Evolutionary conservation across 202 grass and related monocot species (phyloP).

Genomic region (Tripidium arundinaceum): DNA sequence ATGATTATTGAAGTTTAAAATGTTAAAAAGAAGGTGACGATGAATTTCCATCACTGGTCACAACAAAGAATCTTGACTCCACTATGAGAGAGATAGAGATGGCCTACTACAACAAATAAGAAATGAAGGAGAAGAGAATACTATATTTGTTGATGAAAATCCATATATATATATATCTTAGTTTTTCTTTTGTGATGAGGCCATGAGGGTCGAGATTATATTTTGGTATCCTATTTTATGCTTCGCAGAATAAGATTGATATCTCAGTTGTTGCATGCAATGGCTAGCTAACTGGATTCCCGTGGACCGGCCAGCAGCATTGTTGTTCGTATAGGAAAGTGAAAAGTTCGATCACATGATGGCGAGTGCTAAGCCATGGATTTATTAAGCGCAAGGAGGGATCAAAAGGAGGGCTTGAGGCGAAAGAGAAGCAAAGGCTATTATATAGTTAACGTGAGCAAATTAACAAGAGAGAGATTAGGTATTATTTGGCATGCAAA

Average conservation of each 20-base stretch:
- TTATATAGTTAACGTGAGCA: background rate
- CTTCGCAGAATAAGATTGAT: background rate
- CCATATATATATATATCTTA: slow-evolving; percentile 7
- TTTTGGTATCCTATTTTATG: background rate
- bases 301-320: slow-evolving; percentile 37
- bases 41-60: background rate
- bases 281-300: slow-evolving; percentile 57
- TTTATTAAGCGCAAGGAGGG: slow-evolving; percentile 39
- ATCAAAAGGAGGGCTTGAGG: slow-evolving; percentile 40
- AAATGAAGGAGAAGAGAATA: background rate
- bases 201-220: background rate
- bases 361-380: slow-evolving; percentile 41
- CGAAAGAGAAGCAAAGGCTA: slow-evolving; percentile 45
- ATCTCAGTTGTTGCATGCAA: slow-evolving; percentile 40
- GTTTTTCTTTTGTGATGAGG: slow-evolving; percentile 7
- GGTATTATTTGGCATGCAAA: slow-evolving; percentile 37
- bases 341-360: slow-evolving; percentile 29
- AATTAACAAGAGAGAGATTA: slow-evolving; percentile 19
- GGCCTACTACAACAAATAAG: background rate
- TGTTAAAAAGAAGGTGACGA: background rate
- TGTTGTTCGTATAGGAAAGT: slow-evolving; percentile 26
- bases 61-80: slow-evolving; percentile 21
- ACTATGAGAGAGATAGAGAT: slow-evolving; percentile 10
- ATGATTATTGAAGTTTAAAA: background rate
- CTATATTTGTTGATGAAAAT: slow-evolving; percentile 25